Percentiles rank a stretch among this genome's conserved stretches.
Conservation (phyloP, 2,329 filamentous ascomycete genomes). For the Stagonosporopsis rhizophila region DNA sequence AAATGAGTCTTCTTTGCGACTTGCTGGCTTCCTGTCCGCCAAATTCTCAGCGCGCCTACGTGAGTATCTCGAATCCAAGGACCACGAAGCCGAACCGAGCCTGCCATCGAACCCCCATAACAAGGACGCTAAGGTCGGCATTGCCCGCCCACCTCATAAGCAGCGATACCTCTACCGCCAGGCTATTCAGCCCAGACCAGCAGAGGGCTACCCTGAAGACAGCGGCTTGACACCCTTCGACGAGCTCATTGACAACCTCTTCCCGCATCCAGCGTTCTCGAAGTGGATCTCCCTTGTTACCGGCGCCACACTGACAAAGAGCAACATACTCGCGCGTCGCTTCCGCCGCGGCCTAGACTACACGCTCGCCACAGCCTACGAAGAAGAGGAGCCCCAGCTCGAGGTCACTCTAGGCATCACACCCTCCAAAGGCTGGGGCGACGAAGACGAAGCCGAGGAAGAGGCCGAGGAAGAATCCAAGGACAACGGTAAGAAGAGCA, state of each 20-base stretch:
- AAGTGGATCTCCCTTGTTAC: conserved; percentile 90
- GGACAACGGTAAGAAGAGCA: conserved; percentile 45
- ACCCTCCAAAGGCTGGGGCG: conserved; percentile 84
- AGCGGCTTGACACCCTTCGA: conserved; percentile 60
- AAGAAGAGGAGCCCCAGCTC: conserved; percentile 73
- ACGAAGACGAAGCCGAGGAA: conserved; percentile 64
- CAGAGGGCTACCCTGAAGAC: conserved; percentile 43
- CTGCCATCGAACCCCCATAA: conserved; percentile 42
- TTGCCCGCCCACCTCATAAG: conserved; percentile 91
- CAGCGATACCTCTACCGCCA: conserved; percentile 89
- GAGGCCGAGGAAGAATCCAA: conserved; percentile 53
- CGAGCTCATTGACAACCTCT: conserved; percentile 79
- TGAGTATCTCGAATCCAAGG: conserved; percentile 69
- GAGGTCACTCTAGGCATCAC: conserved; percentile 90
- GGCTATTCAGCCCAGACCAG: conserved; percentile 50
- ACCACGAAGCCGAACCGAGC: conserved; percentile 55
- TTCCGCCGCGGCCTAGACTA: conserved; percentile 91
- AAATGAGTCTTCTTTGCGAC: conserved; percentile 81
- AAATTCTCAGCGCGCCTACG: conserved; percentile 78
- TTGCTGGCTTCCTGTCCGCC: conserved; percentile 78
- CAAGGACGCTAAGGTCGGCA: conserved; percentile 55
- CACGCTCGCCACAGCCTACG: conserved; percentile 87
- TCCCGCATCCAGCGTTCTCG: conserved; percentile 85
- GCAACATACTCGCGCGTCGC: conserved; percentile 80
- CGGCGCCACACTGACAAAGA: conserved; percentile 73